phyloP scores from a whole-genome alignment of 345 rosid species.

The Lepidium aucheri region DNA sequence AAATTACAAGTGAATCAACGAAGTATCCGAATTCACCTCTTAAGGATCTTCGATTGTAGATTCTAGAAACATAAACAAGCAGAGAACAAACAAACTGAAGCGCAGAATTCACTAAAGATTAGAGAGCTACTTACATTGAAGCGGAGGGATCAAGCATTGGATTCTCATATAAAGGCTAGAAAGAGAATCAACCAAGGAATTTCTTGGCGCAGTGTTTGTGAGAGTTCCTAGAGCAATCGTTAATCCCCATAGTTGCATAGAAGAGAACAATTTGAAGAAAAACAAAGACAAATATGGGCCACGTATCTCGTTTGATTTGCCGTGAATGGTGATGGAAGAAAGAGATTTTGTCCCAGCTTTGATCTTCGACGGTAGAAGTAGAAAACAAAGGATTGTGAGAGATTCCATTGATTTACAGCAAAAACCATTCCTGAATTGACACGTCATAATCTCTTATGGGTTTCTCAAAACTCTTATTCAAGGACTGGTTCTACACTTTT shows the following conservation, averaged over 20 bases:
- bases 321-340: constrained; percentile 64
- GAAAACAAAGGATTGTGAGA: constrained; percentile 7
- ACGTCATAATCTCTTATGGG: too few species aligned
- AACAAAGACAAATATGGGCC: constrained; percentile 67
- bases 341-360: constrained; percentile 29
- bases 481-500: too few species aligned
- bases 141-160: constrained; percentile 86
- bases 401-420: constrained; percentile 15
- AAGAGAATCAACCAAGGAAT: constrained; percentile 43
- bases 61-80: not conserved
- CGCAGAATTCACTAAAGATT: not conserved
- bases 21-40: not conserved
- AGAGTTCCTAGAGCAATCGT: constrained; percentile 50
- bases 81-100: not conserved
- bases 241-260: constrained; percentile 52
- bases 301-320: constrained; percentile 55
- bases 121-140: constrained; percentile 45
- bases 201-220: constrained; percentile 42
- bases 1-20: not conserved
- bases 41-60: not conserved
- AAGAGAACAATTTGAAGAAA: constrained; percentile 62
- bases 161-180: constrained; percentile 78
- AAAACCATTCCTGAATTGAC: too few species aligned
- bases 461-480: too few species aligned
- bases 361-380: constrained; percentile 11